phyloP scores from a whole-genome alignment of 2,329 filamentous ascomycete genomes.

The Phyllosticta paracitricarpa region DNA sequence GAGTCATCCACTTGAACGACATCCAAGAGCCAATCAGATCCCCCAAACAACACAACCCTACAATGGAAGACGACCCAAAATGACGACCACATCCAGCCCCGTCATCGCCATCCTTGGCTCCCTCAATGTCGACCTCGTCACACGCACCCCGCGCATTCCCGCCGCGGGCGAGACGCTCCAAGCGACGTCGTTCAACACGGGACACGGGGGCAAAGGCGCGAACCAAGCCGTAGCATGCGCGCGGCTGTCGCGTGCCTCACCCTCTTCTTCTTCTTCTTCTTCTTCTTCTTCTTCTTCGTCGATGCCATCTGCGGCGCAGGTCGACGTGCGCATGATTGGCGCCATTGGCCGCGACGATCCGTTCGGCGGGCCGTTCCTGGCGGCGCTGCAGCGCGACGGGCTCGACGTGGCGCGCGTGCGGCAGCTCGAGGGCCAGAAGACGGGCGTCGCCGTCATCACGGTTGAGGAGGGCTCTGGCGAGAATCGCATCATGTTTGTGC shows the following conservation, averaged over 20 bases:
- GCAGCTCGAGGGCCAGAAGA: conserved; percentile 33
- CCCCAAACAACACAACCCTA: background rate
- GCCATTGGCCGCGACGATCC: conserved; percentile 37
- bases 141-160: conserved; percentile 75
- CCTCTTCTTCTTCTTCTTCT: conserved; percentile 10
- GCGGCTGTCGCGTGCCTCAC: conserved; percentile 55
- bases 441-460: conserved; percentile 39
- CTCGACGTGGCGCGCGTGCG: conserved; percentile 32
- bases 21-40: background rate
- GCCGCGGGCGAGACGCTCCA: conserved; percentile 80
- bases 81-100: conserved; percentile 13
- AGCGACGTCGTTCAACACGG: conserved; percentile 64
- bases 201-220: conserved; percentile 85
- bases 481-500: conserved; percentile 40
- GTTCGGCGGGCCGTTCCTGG: conserved; percentile 30
- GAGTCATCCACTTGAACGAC: background rate
- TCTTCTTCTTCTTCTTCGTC: background rate
- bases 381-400: conserved; percentile 34
- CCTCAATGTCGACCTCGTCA: conserved; percentile 89
- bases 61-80: background rate
- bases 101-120: conserved; percentile 80
- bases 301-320: conserved; percentile 14
- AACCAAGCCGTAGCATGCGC: conserved; percentile 90
- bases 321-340: conserved; percentile 40
- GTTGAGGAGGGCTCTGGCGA: conserved; percentile 39